Evolutionary conservation across 495 filamentous ascomycete species (phyloP).

Genomic region (Rhypophila decipiens): DNA sequence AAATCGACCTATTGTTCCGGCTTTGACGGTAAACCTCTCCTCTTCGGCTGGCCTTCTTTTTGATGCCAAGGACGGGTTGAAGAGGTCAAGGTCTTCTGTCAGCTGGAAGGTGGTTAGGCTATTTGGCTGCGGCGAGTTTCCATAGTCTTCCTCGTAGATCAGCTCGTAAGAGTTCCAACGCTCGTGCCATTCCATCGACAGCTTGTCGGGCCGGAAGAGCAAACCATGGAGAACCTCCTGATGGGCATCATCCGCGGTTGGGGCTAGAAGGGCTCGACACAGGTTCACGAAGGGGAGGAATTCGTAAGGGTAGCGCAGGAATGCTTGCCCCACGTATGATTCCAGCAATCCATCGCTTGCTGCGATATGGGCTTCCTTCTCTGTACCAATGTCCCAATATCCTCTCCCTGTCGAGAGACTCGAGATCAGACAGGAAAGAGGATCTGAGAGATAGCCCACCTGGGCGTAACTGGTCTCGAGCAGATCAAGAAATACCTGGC

Average conservation of each 20-base stretch:
- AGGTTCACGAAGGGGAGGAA: constrained; percentile 64
- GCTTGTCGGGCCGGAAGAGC: constrained; percentile 57
- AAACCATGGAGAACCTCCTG: constrained; percentile 45
- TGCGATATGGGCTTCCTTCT: constrained; percentile 36
- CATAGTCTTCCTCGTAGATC: constrained; percentile 77
- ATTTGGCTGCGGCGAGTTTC: constrained; percentile 57
- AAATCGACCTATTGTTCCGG: constrained; percentile 64
- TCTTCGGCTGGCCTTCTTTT: constrained; percentile 23
- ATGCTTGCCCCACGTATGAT: constrained; percentile 53
- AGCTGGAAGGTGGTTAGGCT: too few relatives aligned
- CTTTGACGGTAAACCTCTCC: constrained; percentile 47
- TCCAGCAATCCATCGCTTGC: constrained; percentile 56
- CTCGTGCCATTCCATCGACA: constrained; percentile 64
- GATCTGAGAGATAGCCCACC: constrained; percentile 60
- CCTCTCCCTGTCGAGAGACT: constrained; percentile 49
- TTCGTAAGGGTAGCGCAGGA: constrained; percentile 80
- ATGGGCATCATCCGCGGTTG: constrained; percentile 41
- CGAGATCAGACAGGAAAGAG: constrained; percentile 55
- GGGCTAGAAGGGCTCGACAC: constrained; percentile 32
- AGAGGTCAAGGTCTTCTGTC: constrained; percentile 45
- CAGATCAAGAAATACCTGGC: constrained; percentile 57
- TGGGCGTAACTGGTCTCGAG: constrained; percentile 50
- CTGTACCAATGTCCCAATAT: constrained; percentile 46
- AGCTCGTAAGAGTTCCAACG: constrained; percentile 55
- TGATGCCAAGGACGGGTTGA: constrained; percentile 30